Percentiles rank a stretch among this genome's conserved stretches.
Evolutionary conservation across 768 basidiomycete species (phyloP).

Genomic region (Termitomyces sp.): DNA sequence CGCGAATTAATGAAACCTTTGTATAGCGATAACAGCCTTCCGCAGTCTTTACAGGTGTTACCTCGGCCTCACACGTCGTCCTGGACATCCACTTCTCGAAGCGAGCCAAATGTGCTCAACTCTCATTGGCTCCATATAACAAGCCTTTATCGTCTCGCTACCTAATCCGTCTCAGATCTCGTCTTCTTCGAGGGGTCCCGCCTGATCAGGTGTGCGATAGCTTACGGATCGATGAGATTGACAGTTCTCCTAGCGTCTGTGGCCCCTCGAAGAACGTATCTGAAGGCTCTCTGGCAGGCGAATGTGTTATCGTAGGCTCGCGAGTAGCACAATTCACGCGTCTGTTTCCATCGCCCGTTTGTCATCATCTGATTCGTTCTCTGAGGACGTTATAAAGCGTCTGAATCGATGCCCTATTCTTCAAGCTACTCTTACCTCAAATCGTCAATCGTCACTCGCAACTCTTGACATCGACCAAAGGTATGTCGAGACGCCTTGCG

Average conservation of each 20-base stretch:
- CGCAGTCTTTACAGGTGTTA: background rate
- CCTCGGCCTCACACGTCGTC: background rate
- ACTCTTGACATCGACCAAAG: background rate
- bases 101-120: constrained; percentile 6
- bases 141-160: background rate
- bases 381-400: constrained; percentile 3
- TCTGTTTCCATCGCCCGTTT: background rate
- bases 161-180: background rate
- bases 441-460: background rate
- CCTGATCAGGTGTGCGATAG: constrained; percentile 2
- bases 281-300: background rate
- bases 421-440: background rate
- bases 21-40: background rate
- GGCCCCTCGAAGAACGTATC: background rate
- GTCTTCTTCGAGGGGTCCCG: background rate
- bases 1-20: background rate
- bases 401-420: background rate
- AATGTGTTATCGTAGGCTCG: background rate
- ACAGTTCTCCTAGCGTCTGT: background rate
- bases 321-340: constrained; percentile 16
- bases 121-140: constrained; percentile 8
- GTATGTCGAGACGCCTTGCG: background rate
- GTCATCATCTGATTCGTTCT: background rate
- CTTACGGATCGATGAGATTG: background rate
- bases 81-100: background rate